phyloP scores from a whole-genome alignment of 371 early-diverging fungal species.

The Mucor plumbeus region DNA sequence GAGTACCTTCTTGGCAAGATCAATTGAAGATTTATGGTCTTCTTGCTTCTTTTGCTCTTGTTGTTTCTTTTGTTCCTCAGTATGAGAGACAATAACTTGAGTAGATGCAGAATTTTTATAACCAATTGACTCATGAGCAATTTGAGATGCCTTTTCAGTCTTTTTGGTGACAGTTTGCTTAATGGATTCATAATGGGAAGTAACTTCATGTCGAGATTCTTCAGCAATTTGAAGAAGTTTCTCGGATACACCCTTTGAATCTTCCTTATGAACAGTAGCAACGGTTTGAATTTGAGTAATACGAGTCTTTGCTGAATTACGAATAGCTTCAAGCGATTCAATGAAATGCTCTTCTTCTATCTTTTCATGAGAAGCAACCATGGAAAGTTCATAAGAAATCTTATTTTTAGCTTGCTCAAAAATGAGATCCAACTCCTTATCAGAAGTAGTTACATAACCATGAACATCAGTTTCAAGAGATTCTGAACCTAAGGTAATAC shows the following conservation, averaged over 20 bases:
- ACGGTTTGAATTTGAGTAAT: slow-evolving; percentile 26
- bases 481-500: slow-evolving; percentile 13
- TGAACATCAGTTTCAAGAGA: slow-evolving; percentile 24
- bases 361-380: slow-evolving; percentile 27
- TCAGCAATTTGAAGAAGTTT: slow-evolving; percentile 32
- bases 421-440: slow-evolving; percentile 24
- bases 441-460: slow-evolving; percentile 5
- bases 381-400: slow-evolving; percentile 25
- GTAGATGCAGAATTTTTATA: slow-evolving; percentile 11
- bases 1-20: slow-evolving; percentile 35
- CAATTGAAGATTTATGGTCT: slow-evolving; percentile 21
- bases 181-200: slow-evolving; percentile 18
- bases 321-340: slow-evolving; percentile 23
- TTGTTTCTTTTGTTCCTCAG: slow-evolving; percentile 1
- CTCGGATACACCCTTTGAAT: slow-evolving; percentile 21
- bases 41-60: slow-evolving; percentile 14
- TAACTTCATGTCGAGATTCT: slow-evolving; percentile 31
- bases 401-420: slow-evolving; percentile 35
- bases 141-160: slow-evolving; percentile 18
- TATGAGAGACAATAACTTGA: slow-evolving; percentile 11
- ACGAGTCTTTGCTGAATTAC: slow-evolving; percentile 23
- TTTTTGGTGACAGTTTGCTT: slow-evolving; percentile 18
- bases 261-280: slow-evolving; percentile 19
- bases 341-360: slow-evolving; percentile 31
- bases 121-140: neutral